Evolutionary conservation across 169 alveolate species (phyloP).

Genomic region (Eimeria necatrix): DNA sequence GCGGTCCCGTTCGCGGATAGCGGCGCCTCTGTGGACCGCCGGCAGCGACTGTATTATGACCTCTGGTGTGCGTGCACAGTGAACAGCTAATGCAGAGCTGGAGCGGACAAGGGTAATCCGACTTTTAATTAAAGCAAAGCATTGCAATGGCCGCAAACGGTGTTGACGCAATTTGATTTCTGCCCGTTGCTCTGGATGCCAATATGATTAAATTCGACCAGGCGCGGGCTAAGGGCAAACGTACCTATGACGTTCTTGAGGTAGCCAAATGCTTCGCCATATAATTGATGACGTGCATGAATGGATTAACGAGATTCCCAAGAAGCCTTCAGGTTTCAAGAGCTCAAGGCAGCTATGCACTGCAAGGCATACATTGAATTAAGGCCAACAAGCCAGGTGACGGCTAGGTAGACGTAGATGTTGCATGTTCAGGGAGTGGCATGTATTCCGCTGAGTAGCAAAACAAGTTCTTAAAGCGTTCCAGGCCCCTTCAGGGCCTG

Average conservation of each 20-base stretch:
- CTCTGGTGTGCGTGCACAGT: conserved; percentile 81
- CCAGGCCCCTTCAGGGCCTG: too few relatives aligned
- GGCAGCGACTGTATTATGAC: conserved; percentile 85
- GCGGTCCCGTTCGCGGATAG: conserved; percentile 77
- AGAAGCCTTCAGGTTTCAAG: too few relatives aligned
- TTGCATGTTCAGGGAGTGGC: too few relatives aligned
- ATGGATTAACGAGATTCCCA: conserved; percentile 95
- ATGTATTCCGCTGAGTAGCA: too few relatives aligned
- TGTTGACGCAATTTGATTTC: conserved; percentile 96
- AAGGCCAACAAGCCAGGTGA: too few relatives aligned
- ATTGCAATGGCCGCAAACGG: conserved; percentile 92
- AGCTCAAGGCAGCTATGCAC: too few relatives aligned
- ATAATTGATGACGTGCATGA: conserved; percentile 95
- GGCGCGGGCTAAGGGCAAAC: conserved; percentile 42
- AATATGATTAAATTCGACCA: conserved; percentile 37
- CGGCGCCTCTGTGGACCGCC: conserved; percentile 83
- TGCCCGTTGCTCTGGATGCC: conserved; percentile 95
- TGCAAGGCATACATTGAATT: too few relatives aligned
- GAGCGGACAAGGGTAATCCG: conserved; percentile 96
- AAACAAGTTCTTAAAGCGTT: too few relatives aligned
- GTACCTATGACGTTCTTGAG: conserved; percentile 91
- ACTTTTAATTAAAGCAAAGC: conserved; percentile 89
- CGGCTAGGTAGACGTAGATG: too few relatives aligned
- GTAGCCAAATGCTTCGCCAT: conserved; percentile 95
- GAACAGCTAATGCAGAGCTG: conserved; percentile 94